These are phyloP conservation scores for Xanthoconium separans DNA, from an alignment of 1,284 basidiomycete genomes.

Conservation along the genomic window DNA sequence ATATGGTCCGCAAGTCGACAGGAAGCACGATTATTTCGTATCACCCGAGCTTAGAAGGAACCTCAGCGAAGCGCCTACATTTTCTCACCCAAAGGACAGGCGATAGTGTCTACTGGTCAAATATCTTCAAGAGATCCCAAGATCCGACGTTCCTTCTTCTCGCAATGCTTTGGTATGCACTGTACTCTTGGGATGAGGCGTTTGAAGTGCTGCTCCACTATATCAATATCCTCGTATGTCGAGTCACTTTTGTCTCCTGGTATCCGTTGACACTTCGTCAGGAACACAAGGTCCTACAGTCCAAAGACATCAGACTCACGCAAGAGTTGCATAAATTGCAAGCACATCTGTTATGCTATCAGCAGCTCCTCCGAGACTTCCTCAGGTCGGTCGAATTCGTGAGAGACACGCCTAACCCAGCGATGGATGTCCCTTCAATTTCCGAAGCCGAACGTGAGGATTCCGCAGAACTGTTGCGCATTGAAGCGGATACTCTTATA, in stretches of 20 bases:
- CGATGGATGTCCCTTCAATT: slow-evolving; percentile 29
- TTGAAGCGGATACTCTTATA: slow-evolving; percentile 43
- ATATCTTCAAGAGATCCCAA: slow-evolving; percentile 42
- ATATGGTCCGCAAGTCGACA: slow-evolving; percentile 38
- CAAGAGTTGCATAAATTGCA: slow-evolving; percentile 51
- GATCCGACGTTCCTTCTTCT: slow-evolving; percentile 57
- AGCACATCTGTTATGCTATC: slow-evolving; percentile 52
- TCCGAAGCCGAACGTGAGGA: slow-evolving; percentile 17
- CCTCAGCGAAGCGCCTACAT: slow-evolving; percentile 34
- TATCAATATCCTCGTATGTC: slow-evolving; percentile 43
- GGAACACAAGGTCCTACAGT: slow-evolving; percentile 44
- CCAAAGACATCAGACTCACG: slow-evolving; percentile 39
- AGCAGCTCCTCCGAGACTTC: slow-evolving; percentile 51
- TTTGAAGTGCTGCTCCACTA: slow-evolving; percentile 47
- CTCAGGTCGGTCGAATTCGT: slow-evolving; percentile 48
- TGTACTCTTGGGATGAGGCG: slow-evolving; percentile 59
- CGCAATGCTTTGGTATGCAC: slow-evolving; percentile 53
- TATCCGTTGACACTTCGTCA: slow-evolving; percentile 17
- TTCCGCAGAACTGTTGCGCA: slow-evolving; percentile 34
- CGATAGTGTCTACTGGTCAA: slow-evolving; percentile 52
- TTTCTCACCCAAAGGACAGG: slow-evolving; percentile 34
- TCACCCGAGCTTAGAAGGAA: slow-evolving; percentile 34
- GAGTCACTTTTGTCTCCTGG: not conserved
- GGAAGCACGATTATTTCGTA: slow-evolving; percentile 42
- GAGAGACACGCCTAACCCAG: slow-evolving; percentile 44